Percentiles rank a stretch among this genome's conserved stretches.
phyloP scores from a whole-genome alignment of 805 yeast species.

The Hanseniaspora meyeri region DNA sequence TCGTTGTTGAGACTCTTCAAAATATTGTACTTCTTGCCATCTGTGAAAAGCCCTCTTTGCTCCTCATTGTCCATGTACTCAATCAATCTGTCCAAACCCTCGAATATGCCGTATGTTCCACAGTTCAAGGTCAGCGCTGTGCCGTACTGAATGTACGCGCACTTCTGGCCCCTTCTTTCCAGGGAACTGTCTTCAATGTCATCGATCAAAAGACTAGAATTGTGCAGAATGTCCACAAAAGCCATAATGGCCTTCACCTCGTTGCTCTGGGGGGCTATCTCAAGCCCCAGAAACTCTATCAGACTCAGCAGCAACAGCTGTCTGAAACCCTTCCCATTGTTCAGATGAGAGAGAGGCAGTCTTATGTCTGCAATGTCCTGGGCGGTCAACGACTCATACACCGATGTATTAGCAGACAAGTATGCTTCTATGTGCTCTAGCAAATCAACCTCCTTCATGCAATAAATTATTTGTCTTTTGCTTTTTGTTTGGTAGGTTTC shows the following conservation, averaged over 20 bases:
- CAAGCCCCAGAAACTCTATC: background rate
- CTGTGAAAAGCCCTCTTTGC: conserved; percentile 16
- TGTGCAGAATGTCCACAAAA: conserved; percentile 50
- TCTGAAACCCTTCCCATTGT: conserved; percentile 8
- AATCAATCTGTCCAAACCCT: conserved; percentile 43
- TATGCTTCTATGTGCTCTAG: background rate
- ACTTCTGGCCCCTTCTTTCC: conserved; percentile 63
- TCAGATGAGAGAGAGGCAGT: background rate
- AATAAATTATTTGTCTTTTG: background rate
- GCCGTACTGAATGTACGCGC: conserved; percentile 71
- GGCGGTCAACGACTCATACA: background rate
- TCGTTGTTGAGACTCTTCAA: conserved; percentile 50
- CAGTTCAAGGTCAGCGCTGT: conserved; percentile 69
- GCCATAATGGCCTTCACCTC: conserved; percentile 26
- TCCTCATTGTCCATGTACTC: conserved; percentile 17
- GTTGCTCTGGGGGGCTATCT: conserved; percentile 13
- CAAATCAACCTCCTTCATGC: background rate
- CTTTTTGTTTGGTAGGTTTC: background rate
- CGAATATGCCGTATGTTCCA: conserved; percentile 66
- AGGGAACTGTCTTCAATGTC: conserved; percentile 76
- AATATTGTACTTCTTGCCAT: conserved; percentile 20
- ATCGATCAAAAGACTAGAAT: conserved; percentile 61
- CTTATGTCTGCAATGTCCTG: background rate
- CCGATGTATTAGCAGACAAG: background rate
- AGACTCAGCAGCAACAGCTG: conserved; percentile 1